A percentile compares a stretch with the other conserved stretches of the same genome.
Evolutionary conservation across 2,329 filamentous ascomycete genomes (phyloP).

Genomic region (Didymella sp.): DNA sequence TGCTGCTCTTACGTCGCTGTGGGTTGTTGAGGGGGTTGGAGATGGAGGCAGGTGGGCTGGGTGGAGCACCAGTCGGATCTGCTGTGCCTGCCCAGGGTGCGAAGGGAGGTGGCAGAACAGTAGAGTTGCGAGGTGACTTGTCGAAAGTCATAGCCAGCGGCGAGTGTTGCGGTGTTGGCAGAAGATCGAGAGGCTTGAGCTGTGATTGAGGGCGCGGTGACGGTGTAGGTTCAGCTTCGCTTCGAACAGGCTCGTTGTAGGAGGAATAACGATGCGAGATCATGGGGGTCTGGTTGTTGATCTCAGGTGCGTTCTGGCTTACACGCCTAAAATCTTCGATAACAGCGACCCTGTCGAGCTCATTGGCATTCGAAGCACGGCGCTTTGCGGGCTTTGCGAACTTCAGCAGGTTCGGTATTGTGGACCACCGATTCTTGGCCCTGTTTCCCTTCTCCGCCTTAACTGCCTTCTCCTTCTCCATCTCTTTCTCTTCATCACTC

Average conservation of each 20-base stretch:
- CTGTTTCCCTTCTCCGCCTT: conserved; percentile 22
- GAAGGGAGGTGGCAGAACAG: conserved; percentile 30
- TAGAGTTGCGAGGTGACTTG: conserved; percentile 17
- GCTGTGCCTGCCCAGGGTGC: conserved; percentile 30
- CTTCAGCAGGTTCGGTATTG: conserved; percentile 33
- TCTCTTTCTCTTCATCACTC: conserved; percentile 16
- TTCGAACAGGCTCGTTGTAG: not conserved
- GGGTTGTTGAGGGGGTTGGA: conserved; percentile 13
- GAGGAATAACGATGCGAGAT: conserved; percentile 20
- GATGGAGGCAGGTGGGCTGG: conserved; percentile 27
- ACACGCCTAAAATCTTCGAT: conserved; percentile 18
- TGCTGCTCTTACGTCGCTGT: conserved; percentile 21
- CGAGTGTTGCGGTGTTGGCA: conserved; percentile 35
- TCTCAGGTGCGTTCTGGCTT: conserved; percentile 25
- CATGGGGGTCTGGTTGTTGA: conserved; percentile 19
- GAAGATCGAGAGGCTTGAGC: conserved; percentile 22
- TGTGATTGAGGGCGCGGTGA: conserved; percentile 14
- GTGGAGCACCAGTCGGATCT: conserved; percentile 15
- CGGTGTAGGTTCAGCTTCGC: conserved; percentile 5
- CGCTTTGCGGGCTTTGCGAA: conserved; percentile 21
- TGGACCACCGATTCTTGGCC: conserved; percentile 34
- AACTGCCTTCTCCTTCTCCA: conserved; percentile 25
- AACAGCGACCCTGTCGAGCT: conserved; percentile 9
- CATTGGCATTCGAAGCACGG: conserved; percentile 17
- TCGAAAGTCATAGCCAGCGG: conserved; percentile 25